Evolutionary conservation across 768 basidiomycete species (phyloP), one percentile per base, ranked within the genome.

Genomic region (Leccinum incarnatum): DNA sequence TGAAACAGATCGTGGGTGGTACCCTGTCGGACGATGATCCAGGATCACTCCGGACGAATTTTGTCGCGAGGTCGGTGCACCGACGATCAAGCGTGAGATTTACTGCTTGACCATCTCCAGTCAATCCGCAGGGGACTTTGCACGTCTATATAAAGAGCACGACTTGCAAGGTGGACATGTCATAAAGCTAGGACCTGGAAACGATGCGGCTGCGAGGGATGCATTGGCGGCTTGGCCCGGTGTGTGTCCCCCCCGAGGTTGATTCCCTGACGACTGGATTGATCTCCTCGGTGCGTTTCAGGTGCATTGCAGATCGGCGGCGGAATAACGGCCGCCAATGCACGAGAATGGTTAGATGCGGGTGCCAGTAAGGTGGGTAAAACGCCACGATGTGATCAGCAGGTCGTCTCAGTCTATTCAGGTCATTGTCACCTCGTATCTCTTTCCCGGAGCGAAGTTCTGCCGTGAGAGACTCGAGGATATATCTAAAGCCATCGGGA

Each of bases 1-100:
- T 99, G 58, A 98, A 98, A 76, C 97, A 99, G 75, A 98, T 99
- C 55, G 92, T 99, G 14, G 97, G 97, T 46, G 93, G 95, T 4
- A 95, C 94, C 4, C 81, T 99, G 30, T 91, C 89, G 19, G 89
- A 93, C 53, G 65, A 73, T 23, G 70, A 82, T 34, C 83, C 89
- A 7, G 75, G 79, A 23, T 71, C 69, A 42, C 79, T 97, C 63
- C 83, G 82, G 72, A 95, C 93, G 21, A 98, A 99, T 72, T 98
- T 95, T 68, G 85, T 97, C 46, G 85, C 95, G 60, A 91, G 84
- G 95, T 88, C 29, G 40, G 69, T 63, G 32, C 2, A 8, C n/a
- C 40, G 12, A 55, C 23, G 30, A 10, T 54, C 21, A 48, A 52
- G 34, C 12, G 49, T n/a, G 47, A 53, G 40, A 45, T 19, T 45